Conservation (phyloP, 2,329 filamentous ascomycete genomes). For the Lojkania enalia region DNA sequence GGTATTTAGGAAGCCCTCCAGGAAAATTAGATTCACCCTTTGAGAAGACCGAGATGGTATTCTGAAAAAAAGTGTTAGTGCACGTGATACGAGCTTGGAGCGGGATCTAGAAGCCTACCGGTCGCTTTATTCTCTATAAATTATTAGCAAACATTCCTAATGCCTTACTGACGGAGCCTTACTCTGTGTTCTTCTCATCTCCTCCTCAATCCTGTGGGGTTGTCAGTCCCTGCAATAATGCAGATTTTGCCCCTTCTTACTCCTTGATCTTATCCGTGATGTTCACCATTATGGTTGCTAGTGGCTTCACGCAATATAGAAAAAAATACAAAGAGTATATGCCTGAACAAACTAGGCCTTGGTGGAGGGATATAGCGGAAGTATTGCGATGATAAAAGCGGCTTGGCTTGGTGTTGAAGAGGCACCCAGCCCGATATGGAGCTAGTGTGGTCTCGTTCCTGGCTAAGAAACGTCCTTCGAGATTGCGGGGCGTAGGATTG, state of each 20-base stretch:
- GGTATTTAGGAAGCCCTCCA: background rate
- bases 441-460: too few relatives aligned
- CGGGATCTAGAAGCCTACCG: constrained; percentile 59
- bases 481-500: too few relatives aligned
- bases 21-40: constrained; percentile 65
- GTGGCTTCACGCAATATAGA: background rate
- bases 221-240: constrained; percentile 34
- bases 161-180: constrained; percentile 37
- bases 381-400: too few relatives aligned
- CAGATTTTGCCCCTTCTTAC: constrained; percentile 57
- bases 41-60: constrained; percentile 95
- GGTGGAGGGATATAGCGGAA: too few relatives aligned
- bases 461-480: too few relatives aligned
- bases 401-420: too few relatives aligned
- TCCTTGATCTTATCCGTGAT: constrained; percentile 99
- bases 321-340: constrained; percentile 12
- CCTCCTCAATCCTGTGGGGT: constrained; percentile 88
- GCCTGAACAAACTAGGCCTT: too few relatives aligned
- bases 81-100: constrained; percentile 30
- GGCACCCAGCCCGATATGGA: too few relatives aligned
- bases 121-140: constrained; percentile 93
- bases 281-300: constrained; percentile 79
- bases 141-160: constrained; percentile 36
- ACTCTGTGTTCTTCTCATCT: constrained; percentile 99
- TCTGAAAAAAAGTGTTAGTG: constrained; percentile 61